Conservation (phyloP, 805 yeast species). For the Jamesozyma gamospora region DNA sequence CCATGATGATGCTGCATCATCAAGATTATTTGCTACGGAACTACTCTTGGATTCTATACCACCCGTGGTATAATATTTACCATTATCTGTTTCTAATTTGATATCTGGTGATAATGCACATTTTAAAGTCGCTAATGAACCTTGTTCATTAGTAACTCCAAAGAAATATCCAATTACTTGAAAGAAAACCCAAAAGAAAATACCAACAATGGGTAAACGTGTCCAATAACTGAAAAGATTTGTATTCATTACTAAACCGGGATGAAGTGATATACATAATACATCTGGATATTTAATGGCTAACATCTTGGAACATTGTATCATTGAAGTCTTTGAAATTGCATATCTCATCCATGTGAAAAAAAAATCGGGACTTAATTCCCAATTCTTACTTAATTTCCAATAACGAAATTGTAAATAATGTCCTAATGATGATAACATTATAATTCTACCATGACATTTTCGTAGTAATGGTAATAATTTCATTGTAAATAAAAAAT, state of each 20-base stretch:
- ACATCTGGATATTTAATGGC: slow-evolving; percentile 59
- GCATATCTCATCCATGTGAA: slow-evolving; percentile 77
- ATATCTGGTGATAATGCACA: slow-evolving; percentile 50
- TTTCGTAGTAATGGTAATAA: slow-evolving; percentile 45
- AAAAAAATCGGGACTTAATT: slow-evolving; percentile 51
- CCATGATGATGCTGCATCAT: slow-evolving; percentile 63
- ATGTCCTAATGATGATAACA: slow-evolving; percentile 60
- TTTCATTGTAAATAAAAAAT: slow-evolving; percentile 56
- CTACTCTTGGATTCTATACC: slow-evolving; percentile 53
- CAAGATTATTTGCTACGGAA: slow-evolving; percentile 44
- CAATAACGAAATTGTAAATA: slow-evolving; percentile 40
- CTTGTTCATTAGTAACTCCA: slow-evolving; percentile 67
- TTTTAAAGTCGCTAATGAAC: slow-evolving; percentile 52
- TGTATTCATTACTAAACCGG: slow-evolving; percentile 81
- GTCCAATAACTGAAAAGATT: slow-evolving; percentile 70
- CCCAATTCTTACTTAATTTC: slow-evolving; percentile 36
- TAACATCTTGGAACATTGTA: slow-evolving; percentile 58
- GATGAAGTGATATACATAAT: slow-evolving; percentile 59
- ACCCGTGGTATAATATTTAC: slow-evolving; percentile 54
- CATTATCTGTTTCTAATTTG: slow-evolving; percentile 47
- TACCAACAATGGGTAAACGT: slow-evolving; percentile 66
- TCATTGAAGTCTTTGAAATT: slow-evolving; percentile 65
- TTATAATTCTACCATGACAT: slow-evolving; percentile 40
- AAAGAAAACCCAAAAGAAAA: slow-evolving; percentile 59
- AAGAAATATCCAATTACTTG: slow-evolving; percentile 58